Base-by-base conservation (phyloP, 345 rosid genomes). In the Lumnitzera littorea region DNA sequence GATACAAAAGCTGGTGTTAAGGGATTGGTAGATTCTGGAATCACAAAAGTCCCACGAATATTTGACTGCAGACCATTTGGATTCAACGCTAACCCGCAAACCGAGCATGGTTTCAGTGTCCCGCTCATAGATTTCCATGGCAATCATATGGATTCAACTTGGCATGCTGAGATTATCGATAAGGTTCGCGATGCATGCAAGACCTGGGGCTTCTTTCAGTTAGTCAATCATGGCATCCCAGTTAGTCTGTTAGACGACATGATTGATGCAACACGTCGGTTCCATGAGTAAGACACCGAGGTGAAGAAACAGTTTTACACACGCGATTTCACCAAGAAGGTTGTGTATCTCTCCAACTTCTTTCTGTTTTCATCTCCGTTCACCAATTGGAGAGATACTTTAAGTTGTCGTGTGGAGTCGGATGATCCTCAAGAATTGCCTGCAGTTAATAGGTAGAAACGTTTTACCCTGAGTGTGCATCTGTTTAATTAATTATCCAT, bases 141-240 rank as follows among this genome's bases (percentile, higher is more conserved):
- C 15, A 24, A 50, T 2, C 5, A 0, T 36, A 36, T 3, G 4
- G 56, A 31, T 12, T 15, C 56, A 17, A 51, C 12, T 5, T 15
- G 53, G 17, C 55, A 41, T 36, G 43, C 9, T 16, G 36, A 50
- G 64, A 51, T 36, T 0, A 13, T 55, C 3, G 49, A 60, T 11
- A 5, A 60, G 46, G 41, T 62, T 5, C 5, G 49, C 41, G 54
- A 24, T 13, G 73, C 79, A 5, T 43, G 47, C 23, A 47, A 53
- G 57, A 58, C 17, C 13, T 67, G 73, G 67, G 70, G 72, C 2
- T 70, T 75, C 57, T 75, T 75, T 51, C 73, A 67, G 29, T 31
- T 62, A 2, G 25, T 61, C 29, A 71, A 67, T 46, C 71, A 72
- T 20, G 69, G 72, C 24, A 65, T 65, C 51, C 62, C 69, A 0